Evolutionary conservation across 2,329 filamentous ascomycete genomes (phyloP).

Genomic region (Blumeriella jaapii): DNA sequence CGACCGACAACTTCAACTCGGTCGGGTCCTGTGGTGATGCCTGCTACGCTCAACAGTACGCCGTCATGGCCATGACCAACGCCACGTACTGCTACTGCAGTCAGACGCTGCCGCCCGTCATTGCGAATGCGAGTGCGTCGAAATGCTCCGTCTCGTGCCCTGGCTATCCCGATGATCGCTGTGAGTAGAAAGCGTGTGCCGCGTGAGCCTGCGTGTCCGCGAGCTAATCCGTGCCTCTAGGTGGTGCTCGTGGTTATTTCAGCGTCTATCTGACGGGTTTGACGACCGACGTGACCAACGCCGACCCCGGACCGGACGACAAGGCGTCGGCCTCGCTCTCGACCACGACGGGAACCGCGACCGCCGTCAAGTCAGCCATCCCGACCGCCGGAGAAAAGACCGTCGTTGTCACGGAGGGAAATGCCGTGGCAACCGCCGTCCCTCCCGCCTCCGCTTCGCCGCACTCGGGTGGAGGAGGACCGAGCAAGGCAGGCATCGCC

Average conservation of each 20-base stretch:
- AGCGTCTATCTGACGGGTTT: constrained; percentile 23
- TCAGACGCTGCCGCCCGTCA: constrained; percentile 17
- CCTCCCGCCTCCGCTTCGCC: constrained; percentile 6
- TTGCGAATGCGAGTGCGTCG: constrained; percentile 12
- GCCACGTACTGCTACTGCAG: constrained; percentile 25
- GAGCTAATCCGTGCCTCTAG: constrained; percentile 16
- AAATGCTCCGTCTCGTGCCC: constrained; percentile 21
- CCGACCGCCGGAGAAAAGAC: constrained; percentile 24
- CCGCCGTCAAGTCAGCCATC: constrained; percentile 19
- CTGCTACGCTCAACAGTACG: constrained; percentile 2
- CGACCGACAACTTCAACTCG: constrained; percentile 21
- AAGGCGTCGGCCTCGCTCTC: constrained; percentile 5
- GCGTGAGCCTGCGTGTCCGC: neutral
- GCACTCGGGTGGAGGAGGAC: constrained; percentile 6
- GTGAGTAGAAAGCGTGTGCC: constrained; percentile 17
- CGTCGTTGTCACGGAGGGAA: constrained; percentile 22
- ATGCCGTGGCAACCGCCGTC: constrained; percentile 4
- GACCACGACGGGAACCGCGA: constrained; percentile 12
- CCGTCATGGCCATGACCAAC: constrained; percentile 20
- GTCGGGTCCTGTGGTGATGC: constrained; percentile 19
- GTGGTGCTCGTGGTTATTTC: constrained; percentile 20
- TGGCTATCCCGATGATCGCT: constrained; percentile 21
- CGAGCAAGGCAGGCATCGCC: constrained; percentile 62
- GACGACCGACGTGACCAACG: constrained; percentile 10
- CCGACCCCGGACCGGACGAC: constrained; percentile 7